phyloP scores from a whole-genome alignment of 2,329 filamentous ascomycete species.

The Trichoderma asperellum region DNA sequence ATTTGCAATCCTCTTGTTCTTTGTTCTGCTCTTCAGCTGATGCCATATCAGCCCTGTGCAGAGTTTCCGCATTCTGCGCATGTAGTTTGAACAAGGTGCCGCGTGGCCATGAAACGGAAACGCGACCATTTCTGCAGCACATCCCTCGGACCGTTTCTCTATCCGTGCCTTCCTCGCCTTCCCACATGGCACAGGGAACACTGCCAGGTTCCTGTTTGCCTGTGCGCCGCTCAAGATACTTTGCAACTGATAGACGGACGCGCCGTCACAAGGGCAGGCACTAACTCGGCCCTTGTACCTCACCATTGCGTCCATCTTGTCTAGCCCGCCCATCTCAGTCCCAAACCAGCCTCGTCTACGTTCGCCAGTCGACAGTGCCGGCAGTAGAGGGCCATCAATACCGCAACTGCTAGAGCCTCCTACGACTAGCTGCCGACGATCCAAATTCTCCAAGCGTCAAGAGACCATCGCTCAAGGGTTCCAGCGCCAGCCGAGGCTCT shows the following conservation, averaged over 20 bases:
- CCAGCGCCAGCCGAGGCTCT: neutral
- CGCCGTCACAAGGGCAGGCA: neutral
- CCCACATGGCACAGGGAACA: neutral
- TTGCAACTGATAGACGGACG: neutral
- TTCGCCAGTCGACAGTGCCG: neutral
- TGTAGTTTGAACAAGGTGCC: neutral
- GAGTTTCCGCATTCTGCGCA: neutral
- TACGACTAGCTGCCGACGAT: conserved; percentile 17
- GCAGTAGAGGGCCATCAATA: neutral
- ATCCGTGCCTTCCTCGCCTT: conserved; percentile 21
- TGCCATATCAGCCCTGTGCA: neutral
- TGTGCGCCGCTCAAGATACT: neutral
- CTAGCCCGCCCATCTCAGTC: neutral
- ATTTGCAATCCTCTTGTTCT: neutral
- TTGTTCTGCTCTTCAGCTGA: neutral
- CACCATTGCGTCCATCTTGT: neutral
- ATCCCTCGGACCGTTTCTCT: conserved; percentile 7
- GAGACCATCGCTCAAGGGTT: conserved; percentile 1
- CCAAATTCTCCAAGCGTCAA: conserved; percentile 13
- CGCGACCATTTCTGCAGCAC: conserved; percentile 8
- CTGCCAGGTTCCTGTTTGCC: neutral
- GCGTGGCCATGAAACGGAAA: neutral
- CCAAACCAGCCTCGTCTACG: neutral
- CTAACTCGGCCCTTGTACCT: conserved; percentile 6
- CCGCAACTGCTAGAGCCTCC: conserved; percentile 1